Percentiles rank a stretch among this genome's conserved stretches.
These are phyloP conservation scores for Chaetomiaceae sp. DNA, from an alignment of 2,329 filamentous ascomycete species.

Conservation along the genomic window DNA sequence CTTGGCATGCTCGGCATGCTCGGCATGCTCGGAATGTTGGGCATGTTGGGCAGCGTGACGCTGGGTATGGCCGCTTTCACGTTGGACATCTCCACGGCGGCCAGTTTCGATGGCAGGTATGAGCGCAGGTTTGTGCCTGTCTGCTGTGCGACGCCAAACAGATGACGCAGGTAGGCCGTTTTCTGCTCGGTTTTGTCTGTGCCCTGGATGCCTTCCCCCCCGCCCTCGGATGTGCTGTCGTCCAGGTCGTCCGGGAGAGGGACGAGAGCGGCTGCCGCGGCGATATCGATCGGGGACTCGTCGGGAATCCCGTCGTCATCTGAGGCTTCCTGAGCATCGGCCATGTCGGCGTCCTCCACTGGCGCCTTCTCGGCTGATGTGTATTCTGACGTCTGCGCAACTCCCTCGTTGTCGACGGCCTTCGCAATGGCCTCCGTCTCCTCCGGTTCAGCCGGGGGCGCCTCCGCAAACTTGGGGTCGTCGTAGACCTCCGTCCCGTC, in stretches of 20 bases:
- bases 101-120: constrained; percentile 40
- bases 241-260: constrained; percentile 39
- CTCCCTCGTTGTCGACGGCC: constrained; percentile 19
- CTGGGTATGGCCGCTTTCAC: constrained; percentile 19
- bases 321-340: too few relatives aligned
- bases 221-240: constrained; percentile 25
- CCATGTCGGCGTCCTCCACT: constrained; percentile 12
- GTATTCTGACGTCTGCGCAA: constrained; percentile 2
- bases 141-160: constrained; percentile 44
- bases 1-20: constrained; percentile 19
- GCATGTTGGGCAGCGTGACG: constrained; percentile 21
- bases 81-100: constrained; percentile 24
- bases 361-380: constrained; percentile 8
- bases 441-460: constrained; percentile 18
- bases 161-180: constrained; percentile 42
- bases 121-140: constrained; percentile 41
- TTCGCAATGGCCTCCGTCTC: constrained; percentile 25
- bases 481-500: constrained; percentile 41
- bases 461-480: constrained; percentile 30
- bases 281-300: constrained; percentile 48
- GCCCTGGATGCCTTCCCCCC: constrained; percentile 16
- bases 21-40: constrained; percentile 15
- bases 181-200: constrained; percentile 27
- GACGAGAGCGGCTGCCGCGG: constrained; percentile 45
- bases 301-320: constrained; percentile 33